These are phyloP conservation scores for Saccharomycopsis hybrid DNA, from an alignment of 1,139 yeast genomes.

Conservation along the genomic window DNA sequence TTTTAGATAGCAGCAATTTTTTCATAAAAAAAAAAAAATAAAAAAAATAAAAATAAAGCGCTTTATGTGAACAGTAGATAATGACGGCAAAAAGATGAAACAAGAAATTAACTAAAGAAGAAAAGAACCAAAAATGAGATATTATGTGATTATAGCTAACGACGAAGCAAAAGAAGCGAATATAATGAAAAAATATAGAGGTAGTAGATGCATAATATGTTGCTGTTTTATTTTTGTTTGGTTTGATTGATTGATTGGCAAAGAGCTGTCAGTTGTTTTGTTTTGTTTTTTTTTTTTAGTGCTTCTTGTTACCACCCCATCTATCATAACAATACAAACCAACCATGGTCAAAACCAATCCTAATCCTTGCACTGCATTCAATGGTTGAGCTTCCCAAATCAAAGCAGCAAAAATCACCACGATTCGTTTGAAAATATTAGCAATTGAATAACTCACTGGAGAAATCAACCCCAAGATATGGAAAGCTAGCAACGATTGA, in stretches of 20 bases:
- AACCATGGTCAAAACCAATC: slow-evolving; percentile 53
- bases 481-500: slow-evolving; percentile 86
- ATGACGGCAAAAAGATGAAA: no score
- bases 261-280: neutral
- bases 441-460: slow-evolving; percentile 94
- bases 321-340: slow-evolving; percentile 47
- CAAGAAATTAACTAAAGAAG: no score
- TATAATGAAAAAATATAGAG: no score
- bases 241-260: neutral
- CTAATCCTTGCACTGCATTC: slow-evolving; percentile 50
- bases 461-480: slow-evolving; percentile 80
- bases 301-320: slow-evolving; percentile 42
- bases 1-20: no score
- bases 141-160: no score
- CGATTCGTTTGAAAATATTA: slow-evolving; percentile 80
- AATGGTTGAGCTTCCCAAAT: slow-evolving; percentile 56
- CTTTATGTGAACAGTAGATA: no score
- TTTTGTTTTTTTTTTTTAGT: neutral
- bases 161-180: no score
- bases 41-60: no score
- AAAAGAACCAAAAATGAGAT: no score
- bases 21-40: no score
- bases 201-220: neutral
- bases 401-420: slow-evolving; percentile 78
- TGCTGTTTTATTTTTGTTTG: neutral